Evolutionary conservation across 1,284 basidiomycete genomes (phyloP), one percentile per base, ranked within the genome.

Genomic region (Agroathelia rolfsii): DNA sequence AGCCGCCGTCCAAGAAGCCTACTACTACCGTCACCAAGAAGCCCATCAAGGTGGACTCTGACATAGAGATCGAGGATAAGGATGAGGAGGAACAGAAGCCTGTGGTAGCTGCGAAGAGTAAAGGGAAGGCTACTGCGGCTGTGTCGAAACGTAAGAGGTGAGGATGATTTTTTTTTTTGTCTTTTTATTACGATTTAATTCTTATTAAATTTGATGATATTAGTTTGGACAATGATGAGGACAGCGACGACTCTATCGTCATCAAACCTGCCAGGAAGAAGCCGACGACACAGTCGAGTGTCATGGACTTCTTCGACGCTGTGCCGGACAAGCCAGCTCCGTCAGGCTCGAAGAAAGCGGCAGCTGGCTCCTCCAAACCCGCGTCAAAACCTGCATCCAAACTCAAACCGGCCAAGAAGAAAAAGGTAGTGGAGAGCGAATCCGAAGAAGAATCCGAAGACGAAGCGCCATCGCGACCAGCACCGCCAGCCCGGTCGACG

Each of bases 221-320:
- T n/a, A n/a, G n/a, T n/a, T n/a, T n/a, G n/a, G n/a, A n/a, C 16
- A 57, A 53, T 6, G 55, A 53, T 3, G 58, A n/a, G n/a, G n/a
- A 67, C 25, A 66, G 65, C 24, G 68, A 66, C 7, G 61, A 61
- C 24, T 57, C 62, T 13, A 31, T 45, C 32, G 44, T 58, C 20
- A 40, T 54, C 30, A 70, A 72, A 46, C 68, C 65, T 8, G 53
- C 49, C 4, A 69, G 68, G 53, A 75, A 71, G 51, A 61, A 61
- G 42, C n/a, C n/a, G n/a, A 51, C 51, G 25, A 21, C 55, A 0
- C 68, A 70, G 41, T 49, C 64, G 0, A 52, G 64, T 1, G 60
- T 75, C 22, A 67, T 71, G 2, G 72, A 78, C 45, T 76, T 76
- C 56, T 76, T 79, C 38, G 61, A 60, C 27, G 78, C 80, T 43